Base-by-base conservation (phyloP, 2,329 filamentous ascomycete genomes). In the Scytalidium lignicola region DNA sequence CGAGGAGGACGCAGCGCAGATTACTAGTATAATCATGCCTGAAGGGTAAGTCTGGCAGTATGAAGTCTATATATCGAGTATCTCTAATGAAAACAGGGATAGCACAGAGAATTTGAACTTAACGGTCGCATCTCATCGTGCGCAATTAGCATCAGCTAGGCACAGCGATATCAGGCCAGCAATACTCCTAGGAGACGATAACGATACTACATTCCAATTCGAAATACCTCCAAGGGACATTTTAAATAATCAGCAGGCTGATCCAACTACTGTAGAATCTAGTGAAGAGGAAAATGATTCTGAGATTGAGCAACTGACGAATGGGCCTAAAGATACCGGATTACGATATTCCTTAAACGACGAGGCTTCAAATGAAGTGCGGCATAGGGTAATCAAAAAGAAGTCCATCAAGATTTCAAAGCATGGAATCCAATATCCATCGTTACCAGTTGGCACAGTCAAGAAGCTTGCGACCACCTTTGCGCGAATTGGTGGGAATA, bases 361-460 rank as follows among this genome's bases (percentile, higher is more conserved):
- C 3, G 51, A 53, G 6, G 41, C 32, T 18, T 32, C 41, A 22
- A 37, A 41, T 15, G 32, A 26, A 15, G 26, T 39, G 22, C 41
- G 20, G 17, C 45, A 41, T 59, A 59, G 62, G 41, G 60, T 61
- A 40, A 55, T 60, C 17, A 58, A 59, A 12, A 78, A 72, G 56
- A 73, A 80, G 56, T 77, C 79, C 55, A 74, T 82, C 43, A 66
- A 77, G 53, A 58, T 80, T 15, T 95, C 90, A 0, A 78, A 78
- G 44, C 75, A 90, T 61, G 88, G 88, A 21, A 82, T 87, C 44
- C 79, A 85, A 52, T 90, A 91, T 56, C 86, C 88, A 1, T 83
- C 85, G 1, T 70, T 96, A 40, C 88, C 90, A 2, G 70, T 78
- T 1, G 76, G 81, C 0, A 81, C 91, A 18, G 82, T 95, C 45